Evolutionary conservation across 495 filamentous ascomycete genomes (phyloP).

Genomic region (Penicillium mononematosum): DNA sequence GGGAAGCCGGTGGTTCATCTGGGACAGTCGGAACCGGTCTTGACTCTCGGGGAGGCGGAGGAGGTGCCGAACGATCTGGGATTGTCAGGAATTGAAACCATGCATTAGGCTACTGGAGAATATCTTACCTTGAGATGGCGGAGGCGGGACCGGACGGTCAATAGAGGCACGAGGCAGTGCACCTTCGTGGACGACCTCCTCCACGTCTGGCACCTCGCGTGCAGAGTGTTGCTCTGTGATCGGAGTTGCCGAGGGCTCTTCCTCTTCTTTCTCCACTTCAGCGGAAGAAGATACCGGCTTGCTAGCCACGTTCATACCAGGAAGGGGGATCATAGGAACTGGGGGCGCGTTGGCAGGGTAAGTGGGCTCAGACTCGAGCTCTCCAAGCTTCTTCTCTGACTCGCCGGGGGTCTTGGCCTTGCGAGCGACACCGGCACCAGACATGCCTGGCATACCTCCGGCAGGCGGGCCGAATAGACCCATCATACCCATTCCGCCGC

Average conservation of each 20-base stretch:
- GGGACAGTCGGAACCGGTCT: slow-evolving; percentile 55
- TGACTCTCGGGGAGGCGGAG: slow-evolving; percentile 34
- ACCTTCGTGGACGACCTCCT: slow-evolving; percentile 53
- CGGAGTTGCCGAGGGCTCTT: slow-evolving; percentile 34
- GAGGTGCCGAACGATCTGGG: slow-evolving; percentile 31
- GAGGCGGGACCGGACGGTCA: slow-evolving; percentile 44
- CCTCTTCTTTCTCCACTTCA: slow-evolving; percentile 47
- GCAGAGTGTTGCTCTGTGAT: slow-evolving; percentile 46
- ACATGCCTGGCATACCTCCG: slow-evolving; percentile 54
- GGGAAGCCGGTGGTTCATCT: slow-evolving; percentile 62
- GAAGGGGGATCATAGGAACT: slow-evolving; percentile 75
- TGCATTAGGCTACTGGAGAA: not conserved
- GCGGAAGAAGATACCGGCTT: slow-evolving; percentile 37
- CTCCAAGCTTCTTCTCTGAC: slow-evolving; percentile 63
- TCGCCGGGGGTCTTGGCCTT: slow-evolving; percentile 54
- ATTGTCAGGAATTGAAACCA: slow-evolving; percentile 10
- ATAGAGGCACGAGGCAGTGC: slow-evolving; percentile 45
- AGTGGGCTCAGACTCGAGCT: slow-evolving; percentile 53
- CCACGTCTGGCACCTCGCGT: slow-evolving; percentile 59
- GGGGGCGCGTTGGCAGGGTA: slow-evolving; percentile 59
- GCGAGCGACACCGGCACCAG: slow-evolving; percentile 40
- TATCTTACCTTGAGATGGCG: slow-evolving; percentile 53
- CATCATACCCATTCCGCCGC: slow-evolving; percentile 95
- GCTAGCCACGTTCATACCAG: slow-evolving; percentile 59
- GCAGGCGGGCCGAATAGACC: slow-evolving; percentile 85